Evolutionary conservation across 2,329 filamentous ascomycete genomes (phyloP).

Genomic region (Aspergillus sclerotialis): DNA sequence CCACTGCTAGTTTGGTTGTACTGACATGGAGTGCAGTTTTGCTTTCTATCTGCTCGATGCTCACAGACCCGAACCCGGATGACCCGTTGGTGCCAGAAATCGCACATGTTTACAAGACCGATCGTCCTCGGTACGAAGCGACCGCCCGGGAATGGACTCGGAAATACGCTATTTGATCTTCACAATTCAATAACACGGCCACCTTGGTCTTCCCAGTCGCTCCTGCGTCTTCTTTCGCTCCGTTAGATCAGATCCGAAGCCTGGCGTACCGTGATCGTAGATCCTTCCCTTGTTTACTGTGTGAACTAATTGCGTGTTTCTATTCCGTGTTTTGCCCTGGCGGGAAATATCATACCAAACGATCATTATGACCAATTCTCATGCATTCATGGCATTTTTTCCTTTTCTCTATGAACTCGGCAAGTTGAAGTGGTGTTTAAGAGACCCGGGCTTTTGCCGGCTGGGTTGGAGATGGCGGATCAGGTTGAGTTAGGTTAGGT

Average conservation of each 20-base stretch:
- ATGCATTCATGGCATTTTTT: constrained; percentile 30
- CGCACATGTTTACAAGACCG: constrained; percentile 99
- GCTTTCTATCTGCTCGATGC: constrained; percentile 98
- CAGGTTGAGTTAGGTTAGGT: too few relatives aligned
- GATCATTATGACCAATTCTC: constrained; percentile 32
- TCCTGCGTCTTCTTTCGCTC: constrained; percentile 19
- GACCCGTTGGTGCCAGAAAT: constrained; percentile 98
- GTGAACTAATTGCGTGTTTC: constrained; percentile 16
- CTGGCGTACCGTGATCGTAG: constrained; percentile 34
- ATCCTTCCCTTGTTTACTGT: constrained; percentile 22
- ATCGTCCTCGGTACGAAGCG: constrained; percentile 89
- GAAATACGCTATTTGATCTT: constrained; percentile 86
- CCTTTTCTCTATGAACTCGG: constrained; percentile 16
- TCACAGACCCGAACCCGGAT: constrained; percentile 98
- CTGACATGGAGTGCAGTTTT: constrained; percentile 55
- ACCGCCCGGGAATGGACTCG: constrained; percentile 97
- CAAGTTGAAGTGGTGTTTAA: constrained; percentile 15
- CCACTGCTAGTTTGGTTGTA: neutral
- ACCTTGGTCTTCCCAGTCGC: constrained; percentile 19
- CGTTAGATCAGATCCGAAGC: constrained; percentile 32
- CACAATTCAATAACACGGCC: constrained; percentile 18
- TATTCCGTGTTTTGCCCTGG: constrained; percentile 15
- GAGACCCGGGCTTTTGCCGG: constrained; percentile 7
- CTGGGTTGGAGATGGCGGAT: constrained; percentile 2
- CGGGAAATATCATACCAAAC: constrained; percentile 29